phyloP scores from a whole-genome alignment of 768 basidiomycete species.

The Amanita molliuscula region DNA sequence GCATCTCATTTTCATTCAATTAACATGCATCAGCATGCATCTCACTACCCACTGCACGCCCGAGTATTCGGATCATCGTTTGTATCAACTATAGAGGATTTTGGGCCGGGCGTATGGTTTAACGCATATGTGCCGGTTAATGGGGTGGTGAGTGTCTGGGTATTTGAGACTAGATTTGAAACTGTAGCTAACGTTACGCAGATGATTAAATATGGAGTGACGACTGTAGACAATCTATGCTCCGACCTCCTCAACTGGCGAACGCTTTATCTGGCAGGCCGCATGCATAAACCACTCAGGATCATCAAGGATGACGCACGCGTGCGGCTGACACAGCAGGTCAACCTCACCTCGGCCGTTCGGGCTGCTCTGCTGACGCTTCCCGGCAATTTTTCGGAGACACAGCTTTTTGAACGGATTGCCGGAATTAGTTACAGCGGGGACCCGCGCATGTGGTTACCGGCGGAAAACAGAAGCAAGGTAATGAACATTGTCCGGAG shows the following conservation, averaged over 20 bases:
- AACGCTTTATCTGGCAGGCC: conserved; percentile 85
- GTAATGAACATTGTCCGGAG: conserved; percentile 86
- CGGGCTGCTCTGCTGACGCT: conserved; percentile 85
- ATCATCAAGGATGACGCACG: conserved; percentile 91
- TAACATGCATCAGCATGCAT: conserved; percentile 87
- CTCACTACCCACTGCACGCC: conserved; percentile 87
- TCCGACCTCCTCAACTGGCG: conserved; percentile 90
- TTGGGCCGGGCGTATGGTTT: conserved; percentile 91
- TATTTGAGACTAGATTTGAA: conserved; percentile 4
- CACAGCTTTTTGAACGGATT: conserved; percentile 75
- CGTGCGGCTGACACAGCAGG: conserved; percentile 84
- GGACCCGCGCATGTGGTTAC: conserved; percentile 90
- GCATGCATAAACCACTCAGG: conserved; percentile 95
- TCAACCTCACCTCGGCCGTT: conserved; percentile 86
- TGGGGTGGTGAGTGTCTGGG: conserved; percentile 59
- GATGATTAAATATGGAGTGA: conserved; percentile 96
- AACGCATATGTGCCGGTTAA: conserved; percentile 81
- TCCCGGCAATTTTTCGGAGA: conserved; percentile 73
- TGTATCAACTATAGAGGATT: conserved; percentile 66
- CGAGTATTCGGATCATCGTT: conserved; percentile 75
- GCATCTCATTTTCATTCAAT: conserved; percentile 90
- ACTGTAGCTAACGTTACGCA: conserved; percentile 19
- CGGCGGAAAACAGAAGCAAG: conserved; percentile 91
- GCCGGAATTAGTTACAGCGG: conserved; percentile 81
- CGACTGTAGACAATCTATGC: conserved; percentile 82